Evolutionary conservation across 2,329 filamentous ascomycete genomes (phyloP), one percentile per base, ranked within the genome.

Genomic region (Mycosphaerella arachidis): DNA sequence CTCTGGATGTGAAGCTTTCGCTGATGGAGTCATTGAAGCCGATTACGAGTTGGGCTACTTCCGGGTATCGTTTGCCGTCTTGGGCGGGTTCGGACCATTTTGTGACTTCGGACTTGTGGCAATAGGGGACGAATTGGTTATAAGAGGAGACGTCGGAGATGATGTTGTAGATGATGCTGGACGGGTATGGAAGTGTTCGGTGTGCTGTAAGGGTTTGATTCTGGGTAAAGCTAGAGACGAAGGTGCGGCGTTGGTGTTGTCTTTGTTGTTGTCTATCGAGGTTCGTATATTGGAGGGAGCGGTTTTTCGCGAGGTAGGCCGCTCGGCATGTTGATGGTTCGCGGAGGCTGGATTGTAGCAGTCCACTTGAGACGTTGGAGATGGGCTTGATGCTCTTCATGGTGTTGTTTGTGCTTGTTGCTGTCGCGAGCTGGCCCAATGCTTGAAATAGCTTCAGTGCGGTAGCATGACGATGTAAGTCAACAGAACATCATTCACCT

Each of bases 71-170:
- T 46, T 79, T 80, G 30, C 77, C 76, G 55, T 79, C 69, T 50
- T 61, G 6, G 61, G 76, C 62, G 8, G 84, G 79, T 12, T 73
- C 56, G 6, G 90, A 88, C 83, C 88, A 91, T 60, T 82, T 80
- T 1, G 91, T 96, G 45, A 97, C 91, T 62, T 81, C 83, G 40
- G 90, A 92, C 50, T 80, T 81, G 48, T 85, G 83, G 77, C 93
- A 96, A 82, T 95, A 97, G 10, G 94, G 94, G n/a, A 99, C 85
- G 81, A 97, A 99, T 66, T 80, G 74, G 40, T 83, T 80, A 83
- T 99, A 99, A 64, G 85, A 86, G 74, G 91, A 85, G 65, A 99
- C 86, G 75, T 97, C 91, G 77, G 92, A 86, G 74, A 99, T 92
- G 57, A 97, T 83, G 66, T 82, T 81, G 84, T 94, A 99, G 67